phyloP scores from a whole-genome alignment of 2,329 filamentous ascomycete genomes.

The Colletotrichum lindemuthianum region DNA sequence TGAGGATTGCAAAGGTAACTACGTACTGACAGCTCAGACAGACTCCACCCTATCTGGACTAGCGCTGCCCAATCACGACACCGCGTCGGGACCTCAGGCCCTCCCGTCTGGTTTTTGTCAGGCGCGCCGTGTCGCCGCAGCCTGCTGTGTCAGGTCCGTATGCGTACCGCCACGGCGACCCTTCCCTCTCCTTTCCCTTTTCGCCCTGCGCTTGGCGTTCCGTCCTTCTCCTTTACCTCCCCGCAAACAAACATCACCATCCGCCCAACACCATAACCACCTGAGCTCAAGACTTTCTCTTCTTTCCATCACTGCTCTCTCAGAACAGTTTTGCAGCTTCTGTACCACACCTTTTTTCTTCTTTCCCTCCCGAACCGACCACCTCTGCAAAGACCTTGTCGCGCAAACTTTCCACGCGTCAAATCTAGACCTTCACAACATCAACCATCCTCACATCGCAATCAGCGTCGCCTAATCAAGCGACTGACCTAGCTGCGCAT shows the following conservation, averaged over 20 bases:
- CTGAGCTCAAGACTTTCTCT: not conserved
- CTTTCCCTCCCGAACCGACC: conserved; percentile 15
- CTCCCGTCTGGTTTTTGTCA: conserved; percentile 34
- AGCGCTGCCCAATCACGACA: conserved; percentile 1
- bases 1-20: conserved; percentile 18
- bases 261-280: conserved; percentile 11
- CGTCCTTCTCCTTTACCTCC: conserved; percentile 19
- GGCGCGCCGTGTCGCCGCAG: conserved; percentile 24
- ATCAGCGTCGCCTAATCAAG: conserved; percentile 4
- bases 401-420: conserved; percentile 28
- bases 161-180: conserved; percentile 22
- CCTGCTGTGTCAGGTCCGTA: conserved; percentile 1
- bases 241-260: conserved; percentile 21
- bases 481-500: conserved; percentile 24
- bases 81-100: not conserved
- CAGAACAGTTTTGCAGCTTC: conserved; percentile 10
- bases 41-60: conserved; percentile 16
- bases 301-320: conserved; percentile 15
- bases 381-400: conserved; percentile 10
- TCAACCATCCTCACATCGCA: conserved; percentile 21
- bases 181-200: conserved; percentile 32
- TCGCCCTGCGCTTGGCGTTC: conserved; percentile 13
- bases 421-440: conserved; percentile 11
- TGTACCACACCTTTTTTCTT: conserved; percentile 5
- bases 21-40: conserved; percentile 24